Evolutionary conservation across 2,329 filamentous ascomycete species (phyloP).

Genomic region (Colletotrichum noveboracense): DNA sequence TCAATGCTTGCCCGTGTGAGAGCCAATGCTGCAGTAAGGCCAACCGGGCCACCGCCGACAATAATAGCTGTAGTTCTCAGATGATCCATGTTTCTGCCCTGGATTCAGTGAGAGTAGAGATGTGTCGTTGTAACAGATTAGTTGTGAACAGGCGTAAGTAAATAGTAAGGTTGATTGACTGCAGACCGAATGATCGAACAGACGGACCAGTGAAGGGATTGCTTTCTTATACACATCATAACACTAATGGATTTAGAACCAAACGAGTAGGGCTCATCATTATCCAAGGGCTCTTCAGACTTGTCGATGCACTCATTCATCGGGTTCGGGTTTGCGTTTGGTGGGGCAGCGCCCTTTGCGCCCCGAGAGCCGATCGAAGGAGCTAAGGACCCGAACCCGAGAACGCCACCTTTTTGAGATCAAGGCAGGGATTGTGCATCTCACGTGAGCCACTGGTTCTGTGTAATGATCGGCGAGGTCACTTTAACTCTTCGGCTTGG

Average conservation of each 20-base stretch:
- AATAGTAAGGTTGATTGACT: not conserved
- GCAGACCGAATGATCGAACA: not conserved
- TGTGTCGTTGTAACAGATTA: not conserved
- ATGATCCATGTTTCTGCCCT: not conserved
- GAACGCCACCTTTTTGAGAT: not conserved
- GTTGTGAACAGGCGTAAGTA: not conserved
- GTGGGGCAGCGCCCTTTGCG: not conserved
- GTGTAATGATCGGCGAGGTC: not conserved
- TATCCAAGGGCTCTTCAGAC: not conserved
- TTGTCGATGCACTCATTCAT: not conserved
- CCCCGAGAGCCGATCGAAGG: not conserved
- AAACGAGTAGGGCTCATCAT: not conserved
- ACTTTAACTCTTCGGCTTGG: not conserved
- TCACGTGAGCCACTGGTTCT: not conserved
- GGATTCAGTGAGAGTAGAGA: fast-evolving
- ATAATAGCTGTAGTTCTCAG: slow-evolving; percentile 2
- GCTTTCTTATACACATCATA: not conserved
- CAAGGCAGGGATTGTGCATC: not conserved
- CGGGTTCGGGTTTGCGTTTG: not conserved
- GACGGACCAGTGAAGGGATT: fast-evolving
- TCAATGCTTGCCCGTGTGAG: slow-evolving; percentile 26
- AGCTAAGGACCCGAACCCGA: not conserved
- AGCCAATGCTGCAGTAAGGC: slow-evolving; percentile 30
- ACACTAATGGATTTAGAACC: not conserved
- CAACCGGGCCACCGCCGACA: slow-evolving; percentile 31